Percentiles rank a stretch among this genome's conserved stretches.
phyloP scores from a whole-genome alignment of 768 basidiomycete genomes.

The Serendipita vermifera region DNA sequence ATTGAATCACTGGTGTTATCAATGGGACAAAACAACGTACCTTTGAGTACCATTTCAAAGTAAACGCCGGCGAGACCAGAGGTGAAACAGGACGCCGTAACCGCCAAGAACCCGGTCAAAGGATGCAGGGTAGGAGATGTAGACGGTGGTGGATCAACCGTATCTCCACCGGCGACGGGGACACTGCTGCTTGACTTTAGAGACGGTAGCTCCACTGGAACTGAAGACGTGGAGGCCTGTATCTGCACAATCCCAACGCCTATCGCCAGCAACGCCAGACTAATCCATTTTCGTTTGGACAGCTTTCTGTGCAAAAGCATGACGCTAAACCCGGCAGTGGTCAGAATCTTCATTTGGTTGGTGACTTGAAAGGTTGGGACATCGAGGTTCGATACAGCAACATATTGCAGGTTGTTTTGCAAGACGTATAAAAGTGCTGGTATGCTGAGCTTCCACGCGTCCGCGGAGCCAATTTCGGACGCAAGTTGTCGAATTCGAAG shows the following conservation, averaged over 20 bases:
- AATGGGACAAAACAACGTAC: neutral
- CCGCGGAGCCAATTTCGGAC: conserved; percentile 66
- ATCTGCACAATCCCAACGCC: conserved; percentile 91
- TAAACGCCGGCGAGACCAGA: conserved; percentile 95
- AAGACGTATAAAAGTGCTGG: conserved; percentile 92
- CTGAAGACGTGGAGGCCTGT: conserved; percentile 37
- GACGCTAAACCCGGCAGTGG: conserved; percentile 83
- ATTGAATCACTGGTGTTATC: neutral
- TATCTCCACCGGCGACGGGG: conserved; percentile 11
- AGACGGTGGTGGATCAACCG: conserved; percentile 15
- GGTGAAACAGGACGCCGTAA: conserved; percentile 82
- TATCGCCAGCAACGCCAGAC: conserved; percentile 70
- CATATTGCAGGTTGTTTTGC: conserved; percentile 92
- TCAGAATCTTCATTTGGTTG: conserved; percentile 96
- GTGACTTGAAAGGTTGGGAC: conserved; percentile 95
- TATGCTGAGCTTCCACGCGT: conserved; percentile 96
- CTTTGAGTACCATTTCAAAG: conserved; percentile 95
- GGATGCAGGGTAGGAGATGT: conserved; percentile 58
- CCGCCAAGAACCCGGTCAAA: conserved; percentile 78
- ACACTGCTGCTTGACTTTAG: conserved; percentile 17
- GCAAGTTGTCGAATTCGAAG: conserved; percentile 44
- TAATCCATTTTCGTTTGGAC: conserved; percentile 64
- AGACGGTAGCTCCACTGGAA: conserved; percentile 12
- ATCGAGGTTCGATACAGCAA: conserved; percentile 85
- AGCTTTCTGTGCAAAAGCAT: conserved; percentile 66